A percentile compares a stretch with the other conserved stretches of the same genome.
These are phyloP conservation scores for Deinandra increscens DNA, from an alignment of 129 eudicot genomes.

Conservation along the genomic window DNA sequence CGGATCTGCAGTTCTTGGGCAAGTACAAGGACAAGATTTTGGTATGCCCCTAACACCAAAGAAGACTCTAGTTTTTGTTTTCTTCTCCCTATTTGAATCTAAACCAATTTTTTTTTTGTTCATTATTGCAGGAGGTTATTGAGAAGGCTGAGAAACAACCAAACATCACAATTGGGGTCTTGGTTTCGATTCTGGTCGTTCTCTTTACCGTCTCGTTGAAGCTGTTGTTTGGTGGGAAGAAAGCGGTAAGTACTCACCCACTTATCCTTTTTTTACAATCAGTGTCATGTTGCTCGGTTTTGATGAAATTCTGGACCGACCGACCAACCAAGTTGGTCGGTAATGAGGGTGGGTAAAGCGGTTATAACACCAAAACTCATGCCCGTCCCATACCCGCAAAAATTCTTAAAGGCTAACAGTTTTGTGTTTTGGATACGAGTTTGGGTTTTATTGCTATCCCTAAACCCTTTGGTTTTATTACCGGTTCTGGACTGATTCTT, in stretches of 20 bases:
- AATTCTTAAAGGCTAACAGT: no score
- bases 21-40: constrained; percentile 58
- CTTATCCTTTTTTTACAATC: no score
- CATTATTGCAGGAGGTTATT: constrained; percentile 38
- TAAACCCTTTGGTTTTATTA: no score
- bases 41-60: constrained; percentile 38
- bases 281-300: no score
- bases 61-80: neutral
- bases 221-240: constrained; percentile 72
- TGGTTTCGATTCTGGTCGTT: constrained; percentile 39
- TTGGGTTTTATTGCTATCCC: no score
- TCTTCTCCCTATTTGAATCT: neutral
- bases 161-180: constrained; percentile 51
- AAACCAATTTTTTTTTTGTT: neutral
- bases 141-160: constrained; percentile 60
- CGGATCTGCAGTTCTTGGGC: constrained; percentile 72
- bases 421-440: no score
- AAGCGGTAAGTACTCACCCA: constrained; percentile 40
- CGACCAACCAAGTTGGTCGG: no score
- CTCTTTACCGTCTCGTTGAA: constrained; percentile 45
- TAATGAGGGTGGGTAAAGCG: no score
- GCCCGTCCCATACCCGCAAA: no score
- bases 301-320: no score
- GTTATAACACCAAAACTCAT: no score
- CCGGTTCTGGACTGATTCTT: no score